Conservation (phyloP, 2,329 filamentous ascomycete genomes). For the Fusarium sp. region DNA sequence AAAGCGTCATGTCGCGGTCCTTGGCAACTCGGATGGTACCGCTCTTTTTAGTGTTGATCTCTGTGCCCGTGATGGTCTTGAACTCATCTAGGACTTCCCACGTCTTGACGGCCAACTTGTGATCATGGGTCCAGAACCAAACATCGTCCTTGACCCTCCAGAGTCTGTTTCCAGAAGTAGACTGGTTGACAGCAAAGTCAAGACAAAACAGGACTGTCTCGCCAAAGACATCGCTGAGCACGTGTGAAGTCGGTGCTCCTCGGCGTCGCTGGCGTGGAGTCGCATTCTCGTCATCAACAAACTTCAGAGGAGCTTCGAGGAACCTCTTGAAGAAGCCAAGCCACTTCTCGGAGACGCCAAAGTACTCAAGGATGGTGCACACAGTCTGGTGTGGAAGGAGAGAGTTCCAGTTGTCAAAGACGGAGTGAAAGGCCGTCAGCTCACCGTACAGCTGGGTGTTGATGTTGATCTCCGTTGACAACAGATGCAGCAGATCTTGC, state of each 20-base stretch:
- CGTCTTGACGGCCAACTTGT: constrained; percentile 63
- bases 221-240: constrained; percentile 68
- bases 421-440: constrained; percentile 58
- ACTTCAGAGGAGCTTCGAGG: constrained; percentile 69
- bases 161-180: constrained; percentile 63
- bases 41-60: constrained; percentile 65
- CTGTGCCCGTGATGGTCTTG: constrained; percentile 64
- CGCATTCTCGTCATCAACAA: constrained; percentile 63
- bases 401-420: constrained; percentile 58
- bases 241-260: constrained; percentile 70
- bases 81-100: constrained; percentile 71
- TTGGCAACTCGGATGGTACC: constrained; percentile 58
- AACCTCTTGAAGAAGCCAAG: constrained; percentile 69
- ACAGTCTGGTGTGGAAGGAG: constrained; percentile 68
- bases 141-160: constrained; percentile 74
- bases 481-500: constrained; percentile 59
- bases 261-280: constrained; percentile 60
- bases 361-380: constrained; percentile 65
- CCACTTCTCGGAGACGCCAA: constrained; percentile 69
- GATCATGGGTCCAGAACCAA: constrained; percentile 73
- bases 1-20: constrained; percentile 19
- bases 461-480: constrained; percentile 60
- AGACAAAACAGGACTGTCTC: constrained; percentile 73
- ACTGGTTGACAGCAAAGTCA: constrained; percentile 72
- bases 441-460: constrained; percentile 59